phyloP scores from a whole-genome alignment of 192 early-diverging fungal species.

The Dispira parvispora region DNA sequence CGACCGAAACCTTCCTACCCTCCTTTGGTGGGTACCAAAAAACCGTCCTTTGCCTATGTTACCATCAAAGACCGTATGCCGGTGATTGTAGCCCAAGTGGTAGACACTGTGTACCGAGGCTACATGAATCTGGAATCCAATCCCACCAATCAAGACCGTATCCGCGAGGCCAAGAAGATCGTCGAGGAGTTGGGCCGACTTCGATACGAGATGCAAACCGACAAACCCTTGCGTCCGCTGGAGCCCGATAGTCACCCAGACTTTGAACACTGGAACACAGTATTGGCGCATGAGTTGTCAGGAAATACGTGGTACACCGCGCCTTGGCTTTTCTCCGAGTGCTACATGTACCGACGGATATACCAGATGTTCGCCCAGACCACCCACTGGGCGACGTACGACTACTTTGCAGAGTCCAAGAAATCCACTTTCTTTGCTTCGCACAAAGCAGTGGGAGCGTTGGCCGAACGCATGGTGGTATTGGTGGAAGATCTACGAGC shows the following conservation, averaged over 20 bases:
- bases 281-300: constrained; percentile 33
- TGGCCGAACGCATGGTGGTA: constrained; percentile 38
- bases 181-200: constrained; percentile 44
- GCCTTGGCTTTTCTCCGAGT: constrained; percentile 72
- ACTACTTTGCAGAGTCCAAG: constrained; percentile 59
- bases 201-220: constrained; percentile 55
- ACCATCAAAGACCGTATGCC: constrained; percentile 64
- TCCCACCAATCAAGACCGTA: constrained; percentile 16
- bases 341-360: constrained; percentile 66
- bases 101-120: constrained; percentile 51
- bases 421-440: constrained; percentile 48
- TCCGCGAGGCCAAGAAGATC: constrained; percentile 46
- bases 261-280: constrained; percentile 43
- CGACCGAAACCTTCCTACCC: constrained; percentile 32
- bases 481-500: constrained; percentile 11
- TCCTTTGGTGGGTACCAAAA: constrained; percentile 40
- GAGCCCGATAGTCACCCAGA: constrained; percentile 36
- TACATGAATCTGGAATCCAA: constrained; percentile 19
- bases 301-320: constrained; percentile 50
- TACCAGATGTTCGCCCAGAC: constrained; percentile 38
- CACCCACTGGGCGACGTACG: constrained; percentile 43
- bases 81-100: constrained; percentile 61
- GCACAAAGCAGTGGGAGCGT: constrained; percentile 38
- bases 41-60: constrained; percentile 55
- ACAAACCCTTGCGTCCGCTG: constrained; percentile 28